A percentile compares a stretch with the other conserved stretches of the same genome.
phyloP scores from a whole-genome alignment of 495 filamentous ascomycete genomes.

The Neurospora hispaniola region DNA sequence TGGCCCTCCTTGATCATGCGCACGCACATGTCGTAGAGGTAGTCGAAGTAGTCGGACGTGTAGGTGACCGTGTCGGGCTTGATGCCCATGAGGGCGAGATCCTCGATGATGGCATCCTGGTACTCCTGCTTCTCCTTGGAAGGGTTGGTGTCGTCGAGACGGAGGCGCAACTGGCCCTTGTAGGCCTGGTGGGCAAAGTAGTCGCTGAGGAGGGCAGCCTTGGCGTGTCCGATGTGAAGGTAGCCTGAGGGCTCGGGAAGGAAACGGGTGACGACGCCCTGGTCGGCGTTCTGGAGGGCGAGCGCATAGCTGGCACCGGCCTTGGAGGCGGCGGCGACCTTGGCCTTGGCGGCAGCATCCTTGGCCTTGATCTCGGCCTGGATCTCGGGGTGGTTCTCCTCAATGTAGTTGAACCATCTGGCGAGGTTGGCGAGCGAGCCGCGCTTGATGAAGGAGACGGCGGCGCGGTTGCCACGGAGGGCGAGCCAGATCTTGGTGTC shows the following conservation, averaged over 20 bases:
- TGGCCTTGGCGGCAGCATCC: constrained; percentile 55
- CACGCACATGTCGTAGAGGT: constrained; percentile 69
- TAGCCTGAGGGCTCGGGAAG: constrained; percentile 95
- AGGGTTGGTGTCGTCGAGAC: constrained; percentile 92
- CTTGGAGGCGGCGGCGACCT: constrained; percentile 64
- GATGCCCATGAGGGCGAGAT: constrained; percentile 77
- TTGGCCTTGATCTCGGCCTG: constrained; percentile 44
- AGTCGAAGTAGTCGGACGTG: constrained; percentile 85
- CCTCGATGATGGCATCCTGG: constrained; percentile 78
- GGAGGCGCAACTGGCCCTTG: constrained; percentile 68
- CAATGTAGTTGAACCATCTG: constrained; percentile 83
- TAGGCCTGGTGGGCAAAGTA: constrained; percentile 90
- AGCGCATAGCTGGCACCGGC: constrained; percentile 87
- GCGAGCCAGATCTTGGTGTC: constrained; percentile 80
- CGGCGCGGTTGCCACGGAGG: constrained; percentile 77
- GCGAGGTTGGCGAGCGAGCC: constrained; percentile 66
- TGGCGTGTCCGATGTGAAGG: constrained; percentile 88
- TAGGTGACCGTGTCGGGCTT: constrained; percentile 68
- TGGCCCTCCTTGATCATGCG: constrained; percentile 72
- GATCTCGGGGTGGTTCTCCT: constrained; percentile 64
- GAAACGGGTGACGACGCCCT: constrained; percentile 90
- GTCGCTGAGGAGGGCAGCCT: constrained; percentile 84
- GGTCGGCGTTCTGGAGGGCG: constrained; percentile 73
- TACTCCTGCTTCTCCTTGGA: constrained; percentile 89
- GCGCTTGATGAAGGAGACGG: constrained; percentile 67